Evolutionary conservation across 345 rosid species (phyloP).

Genomic region (Dipteronia dyeriana): DNA sequence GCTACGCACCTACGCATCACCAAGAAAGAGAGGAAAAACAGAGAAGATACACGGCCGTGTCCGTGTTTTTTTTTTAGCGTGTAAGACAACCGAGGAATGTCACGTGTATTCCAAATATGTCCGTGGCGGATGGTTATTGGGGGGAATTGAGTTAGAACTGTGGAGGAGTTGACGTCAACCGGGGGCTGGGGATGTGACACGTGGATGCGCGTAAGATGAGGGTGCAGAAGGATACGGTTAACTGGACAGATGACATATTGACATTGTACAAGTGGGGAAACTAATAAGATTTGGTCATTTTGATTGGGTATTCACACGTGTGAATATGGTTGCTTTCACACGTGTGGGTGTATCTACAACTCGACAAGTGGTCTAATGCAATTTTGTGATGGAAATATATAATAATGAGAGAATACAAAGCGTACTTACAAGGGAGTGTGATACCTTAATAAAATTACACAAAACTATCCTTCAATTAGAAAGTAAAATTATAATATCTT

Average conservation of each 20-base stretch:
- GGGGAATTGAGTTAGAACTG: background rate
- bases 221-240: background rate
- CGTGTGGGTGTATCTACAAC: too few relatives aligned
- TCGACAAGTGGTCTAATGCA: too few relatives aligned
- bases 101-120: slow-evolving; percentile 4
- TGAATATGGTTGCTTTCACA: too few relatives aligned
- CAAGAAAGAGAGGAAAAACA: background rate
- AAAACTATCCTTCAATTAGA: too few relatives aligned
- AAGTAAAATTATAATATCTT: too few relatives aligned
- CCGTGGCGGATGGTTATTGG: slow-evolving; percentile 5
- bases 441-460: too few relatives aligned
- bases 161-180: background rate
- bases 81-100: too few relatives aligned
- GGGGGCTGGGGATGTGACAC: background rate
- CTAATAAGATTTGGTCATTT: background rate
- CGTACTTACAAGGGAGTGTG: too few relatives aligned
- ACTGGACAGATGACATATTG: background rate
- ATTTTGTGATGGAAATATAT: too few relatives aligned
- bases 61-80: too few relatives aligned
- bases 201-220: background rate
- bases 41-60: background rate
- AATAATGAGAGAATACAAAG: too few relatives aligned
- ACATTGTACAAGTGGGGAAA: background rate
- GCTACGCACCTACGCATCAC: background rate
- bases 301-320: too few relatives aligned